phyloP scores from a whole-genome alignment of 176 grass and related monocot genomes.

The Cenchrus fungigraminus region DNA sequence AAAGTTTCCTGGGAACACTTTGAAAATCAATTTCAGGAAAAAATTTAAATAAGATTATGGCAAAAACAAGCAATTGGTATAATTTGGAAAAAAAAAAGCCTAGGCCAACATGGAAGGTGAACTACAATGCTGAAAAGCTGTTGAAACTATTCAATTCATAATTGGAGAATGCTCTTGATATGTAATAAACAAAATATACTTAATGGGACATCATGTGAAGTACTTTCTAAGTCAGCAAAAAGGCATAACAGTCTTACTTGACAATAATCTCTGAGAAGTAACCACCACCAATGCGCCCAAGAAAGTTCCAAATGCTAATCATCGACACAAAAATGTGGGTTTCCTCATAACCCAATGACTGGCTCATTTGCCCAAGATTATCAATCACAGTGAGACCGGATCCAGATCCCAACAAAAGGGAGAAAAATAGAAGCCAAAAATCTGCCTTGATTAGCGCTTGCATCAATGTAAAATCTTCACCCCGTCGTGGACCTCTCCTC shows the following conservation, averaged over 20 bases:
- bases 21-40: background rate
- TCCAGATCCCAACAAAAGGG: constrained; percentile 79
- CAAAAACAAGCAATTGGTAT: background rate
- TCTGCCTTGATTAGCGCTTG: constrained; percentile 92
- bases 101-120: background rate
- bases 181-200: constrained; percentile 17
- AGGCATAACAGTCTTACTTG: constrained; percentile 59
- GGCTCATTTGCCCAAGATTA: constrained; percentile 93
- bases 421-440: constrained; percentile 91
- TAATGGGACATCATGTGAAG: background rate
- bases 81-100: background rate
- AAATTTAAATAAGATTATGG: background rate
- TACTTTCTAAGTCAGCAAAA: constrained; percentile 27
- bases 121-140: constrained; percentile 2
- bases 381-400: constrained; percentile 93
- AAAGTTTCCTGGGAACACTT: background rate
- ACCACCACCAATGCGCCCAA: constrained; percentile 84
- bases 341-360: constrained; percentile 77
- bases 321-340: constrained; percentile 87
- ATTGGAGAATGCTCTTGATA: background rate
- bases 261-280: constrained; percentile 90
- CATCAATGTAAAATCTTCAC: constrained; percentile 88
- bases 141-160: background rate
- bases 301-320: constrained; percentile 98
- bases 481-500: constrained; percentile 69